A percentile compares a stretch with the other conserved stretches of the same genome.
Conservation (phyloP, 2,329 filamentous ascomycete genomes). For the Aspergillus awamori region DNA sequence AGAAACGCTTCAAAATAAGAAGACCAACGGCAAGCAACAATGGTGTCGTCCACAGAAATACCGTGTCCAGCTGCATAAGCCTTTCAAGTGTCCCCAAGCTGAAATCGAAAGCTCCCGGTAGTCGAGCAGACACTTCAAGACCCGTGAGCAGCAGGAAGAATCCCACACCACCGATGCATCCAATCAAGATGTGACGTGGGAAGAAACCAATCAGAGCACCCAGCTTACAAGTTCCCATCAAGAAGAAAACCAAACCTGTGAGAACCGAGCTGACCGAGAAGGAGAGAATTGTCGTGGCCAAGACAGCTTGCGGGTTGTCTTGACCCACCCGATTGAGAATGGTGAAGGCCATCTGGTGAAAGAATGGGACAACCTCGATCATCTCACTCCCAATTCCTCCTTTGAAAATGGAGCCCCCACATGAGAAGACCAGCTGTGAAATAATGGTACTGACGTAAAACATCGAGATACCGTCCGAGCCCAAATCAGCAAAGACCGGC, state of each 20-base stretch:
- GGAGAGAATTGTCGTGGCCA: constrained; percentile 90
- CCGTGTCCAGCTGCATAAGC: constrained; percentile 71
- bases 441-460: constrained; percentile 98
- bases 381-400: constrained; percentile 94
- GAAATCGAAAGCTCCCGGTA: constrained; percentile 84
- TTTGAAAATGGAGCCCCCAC: constrained; percentile 80
- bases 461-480: constrained; percentile 93
- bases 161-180: constrained; percentile 95
- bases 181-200: constrained; percentile 91
- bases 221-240: constrained; percentile 83
- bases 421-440: constrained; percentile 86
- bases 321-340: constrained; percentile 79
- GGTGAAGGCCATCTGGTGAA: constrained; percentile 95
- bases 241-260: constrained; percentile 87
- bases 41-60: constrained; percentile 82
- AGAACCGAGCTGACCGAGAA: constrained; percentile 89
- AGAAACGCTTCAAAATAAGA: constrained; percentile 73
- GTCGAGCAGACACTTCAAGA: constrained; percentile 86
- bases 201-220: constrained; percentile 97
- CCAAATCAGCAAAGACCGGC: constrained; percentile 80
- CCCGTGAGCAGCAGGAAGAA: constrained; percentile 93
- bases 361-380: constrained; percentile 98
- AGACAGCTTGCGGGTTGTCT: constrained; percentile 79
- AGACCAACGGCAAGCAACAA: constrained; percentile 74
- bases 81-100: constrained; percentile 74